A percentile compares a stretch with the other conserved stretches of the same genome.
phyloP scores from a whole-genome alignment of 257 asterid genomes.

The Penstemon barbatus region DNA sequence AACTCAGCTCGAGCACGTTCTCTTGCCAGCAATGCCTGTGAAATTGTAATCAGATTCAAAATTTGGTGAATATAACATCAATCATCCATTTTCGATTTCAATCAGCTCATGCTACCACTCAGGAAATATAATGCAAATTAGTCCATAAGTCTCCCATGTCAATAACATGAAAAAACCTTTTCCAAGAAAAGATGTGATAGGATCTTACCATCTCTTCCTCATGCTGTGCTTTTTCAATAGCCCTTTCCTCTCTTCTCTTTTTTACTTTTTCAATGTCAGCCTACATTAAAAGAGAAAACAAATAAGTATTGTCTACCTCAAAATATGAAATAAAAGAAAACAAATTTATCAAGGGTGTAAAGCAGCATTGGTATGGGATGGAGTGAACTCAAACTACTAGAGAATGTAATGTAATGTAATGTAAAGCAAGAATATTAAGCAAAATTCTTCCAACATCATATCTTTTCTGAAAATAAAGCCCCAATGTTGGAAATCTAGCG shows the following conservation, averaged over 20 bases:
- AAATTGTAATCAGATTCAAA: constrained; percentile 24
- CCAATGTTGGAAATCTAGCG: neutral
- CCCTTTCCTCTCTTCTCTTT: constrained; percentile 97
- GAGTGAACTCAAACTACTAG: constrained; percentile 16
- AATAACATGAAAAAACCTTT: constrained; percentile 16
- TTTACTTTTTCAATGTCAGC: constrained; percentile 95
- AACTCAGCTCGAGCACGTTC: constrained; percentile 98
- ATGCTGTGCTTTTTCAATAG: constrained; percentile 90
- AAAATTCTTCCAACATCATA: constrained; percentile 4
- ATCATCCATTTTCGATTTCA: neutral
- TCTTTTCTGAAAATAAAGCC: constrained; percentile 1
- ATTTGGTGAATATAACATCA: neutral
- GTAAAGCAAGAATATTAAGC: neutral
- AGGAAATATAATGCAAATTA: neutral
- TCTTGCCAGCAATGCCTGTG: constrained; percentile 78
- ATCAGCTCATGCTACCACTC: no score
- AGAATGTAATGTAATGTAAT: neutral
- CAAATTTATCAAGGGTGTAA: constrained; percentile 20
- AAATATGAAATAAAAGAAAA: constrained; percentile 5
- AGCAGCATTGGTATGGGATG: constrained; percentile 17
- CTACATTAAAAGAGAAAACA: constrained; percentile 35
- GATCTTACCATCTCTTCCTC: constrained; percentile 90
- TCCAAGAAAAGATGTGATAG: constrained; percentile 17
- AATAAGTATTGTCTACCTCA: constrained; percentile 12
- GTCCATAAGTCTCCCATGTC: constrained; percentile 18